Evolutionary conservation across 2,329 filamentous ascomycete species (phyloP), one percentile per base, ranked within the genome.

Genomic region (Pyricularia sp.): DNA sequence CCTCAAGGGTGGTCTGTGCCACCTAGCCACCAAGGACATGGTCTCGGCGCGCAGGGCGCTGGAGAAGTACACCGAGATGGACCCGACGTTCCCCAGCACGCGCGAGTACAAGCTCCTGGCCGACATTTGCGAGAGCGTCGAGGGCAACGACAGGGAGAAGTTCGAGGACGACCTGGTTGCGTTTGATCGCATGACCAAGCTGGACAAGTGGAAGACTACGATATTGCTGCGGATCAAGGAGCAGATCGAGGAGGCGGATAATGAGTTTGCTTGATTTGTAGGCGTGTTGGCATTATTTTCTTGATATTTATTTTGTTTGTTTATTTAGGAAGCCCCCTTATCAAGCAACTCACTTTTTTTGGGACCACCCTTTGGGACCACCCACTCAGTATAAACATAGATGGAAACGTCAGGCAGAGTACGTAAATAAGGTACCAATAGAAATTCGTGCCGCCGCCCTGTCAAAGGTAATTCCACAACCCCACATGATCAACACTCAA

Each of bases 181-280:
- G 75, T 97, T 86, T 73, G 92, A 97, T 75, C 90, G 96, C 79
- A 82, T 96, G 78, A 94, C 88, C 78, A 94, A 94, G 81, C 79
- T 97, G 72, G 93, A 97, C 74, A 94, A 93, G 80, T 97, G 93
- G 93, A 96, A 97, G 88, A 96, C 90, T 63, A 90, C 88, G 35
- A 79, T 96, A 66, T 76, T 96, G 68, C 78, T 96, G 72, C 84
- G 87, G 70, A 83, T 97, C 72, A 97, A 97, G 87, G 87, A 88
- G 71, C 82, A 82, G 64, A 96, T 96, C 71, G 88, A 93, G 77
- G 80, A 76, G 68, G 73, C 73, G 8, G 73, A 75, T 65, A 74
- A 75, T 64, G 74, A 76, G 67, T 76, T 76, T 62, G 73, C 75
- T 57, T 76, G 66, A 70, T 26, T 28, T 22, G 26, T 19, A 10